Conservation (phyloP, 2,329 filamentous ascomycete genomes). For the Alternaria metachromatica region DNA sequence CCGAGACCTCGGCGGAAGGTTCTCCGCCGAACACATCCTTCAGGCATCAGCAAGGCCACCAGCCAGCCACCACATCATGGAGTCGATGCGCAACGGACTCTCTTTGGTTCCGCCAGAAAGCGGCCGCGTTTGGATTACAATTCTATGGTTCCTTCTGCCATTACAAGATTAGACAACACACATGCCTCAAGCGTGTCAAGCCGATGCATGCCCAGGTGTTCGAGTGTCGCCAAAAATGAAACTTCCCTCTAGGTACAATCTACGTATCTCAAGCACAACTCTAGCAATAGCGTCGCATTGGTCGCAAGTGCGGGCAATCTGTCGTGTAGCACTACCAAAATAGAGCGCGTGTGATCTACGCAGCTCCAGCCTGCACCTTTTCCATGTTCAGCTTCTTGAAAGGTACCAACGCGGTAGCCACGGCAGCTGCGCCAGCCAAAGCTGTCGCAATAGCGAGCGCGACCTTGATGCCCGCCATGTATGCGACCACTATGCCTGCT, state of each 20-base stretch:
- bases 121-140: background rate
- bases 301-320: background rate
- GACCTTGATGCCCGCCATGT: constrained; percentile 16
- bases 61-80: background rate
- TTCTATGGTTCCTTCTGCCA: background rate
- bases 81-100: background rate
- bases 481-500: constrained; percentile 13
- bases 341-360: background rate
- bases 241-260: background rate
- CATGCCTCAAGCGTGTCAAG: background rate
- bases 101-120: background rate
- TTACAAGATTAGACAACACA: background rate
- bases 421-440: background rate
- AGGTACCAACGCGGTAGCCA: background rate
- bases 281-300: background rate
- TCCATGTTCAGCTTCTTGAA: constrained; percentile 2
- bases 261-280: background rate
- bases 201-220: background rate
- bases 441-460: constrained; percentile 12
- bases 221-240: background rate
- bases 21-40: background rate
- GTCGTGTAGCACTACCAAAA: background rate
- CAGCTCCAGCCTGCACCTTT: background rate
- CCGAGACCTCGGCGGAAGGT: background rate
- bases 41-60: background rate